Evolutionary conservation across 345 rosid genomes (phyloP), one percentile per base, ranked within the genome.

Genomic region (Syzygium oleosum): DNA sequence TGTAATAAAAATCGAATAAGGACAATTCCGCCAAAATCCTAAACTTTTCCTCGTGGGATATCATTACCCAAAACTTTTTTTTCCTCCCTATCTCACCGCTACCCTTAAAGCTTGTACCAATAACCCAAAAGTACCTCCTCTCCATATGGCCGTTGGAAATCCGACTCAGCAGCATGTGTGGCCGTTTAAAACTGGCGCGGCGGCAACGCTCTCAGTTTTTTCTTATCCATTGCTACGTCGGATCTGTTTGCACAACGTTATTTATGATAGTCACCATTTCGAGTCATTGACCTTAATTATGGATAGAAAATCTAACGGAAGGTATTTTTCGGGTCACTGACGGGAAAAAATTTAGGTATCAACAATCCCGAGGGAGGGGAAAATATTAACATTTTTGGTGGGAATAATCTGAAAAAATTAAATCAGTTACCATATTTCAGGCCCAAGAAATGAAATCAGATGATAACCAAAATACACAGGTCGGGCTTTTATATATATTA

Each of bases 31-130:
- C 5, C 9, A 5, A n/a, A 63, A 63, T 63, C 2, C 41, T 7
- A 63, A 63, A n/a, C 0, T 1, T 14, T 29, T 63, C n/a, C 4
- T 9, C 16, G 7, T 3, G 38, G 21, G 38, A 9, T 19, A 12
- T 63, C 10, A 29, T 14, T 63, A 9, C 31, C 38, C 19, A n/a
- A n/a, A 5, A 6, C 29, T 7, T 2, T 29, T 55, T 23, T 56
- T 8, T 9, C 11, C 9, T 2, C 1, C 65, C 6, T 12, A 0
- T 65, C 22, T 34, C 12, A 0, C 5, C 6, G 12, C 23, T 34
- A 4, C 6, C 6, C 12, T 21, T 68, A 8, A 34, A 68, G 38
- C 7, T 5, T 10, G 10, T 19, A 9, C 2, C 0, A 34, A 73
- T 34, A 46, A 34, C 79, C 19, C 79, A 34, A 34, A 34, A 34